Evolutionary conservation across 108 stramenopile species (phyloP).

Genomic region (Nannochloropsis salina): DNA sequence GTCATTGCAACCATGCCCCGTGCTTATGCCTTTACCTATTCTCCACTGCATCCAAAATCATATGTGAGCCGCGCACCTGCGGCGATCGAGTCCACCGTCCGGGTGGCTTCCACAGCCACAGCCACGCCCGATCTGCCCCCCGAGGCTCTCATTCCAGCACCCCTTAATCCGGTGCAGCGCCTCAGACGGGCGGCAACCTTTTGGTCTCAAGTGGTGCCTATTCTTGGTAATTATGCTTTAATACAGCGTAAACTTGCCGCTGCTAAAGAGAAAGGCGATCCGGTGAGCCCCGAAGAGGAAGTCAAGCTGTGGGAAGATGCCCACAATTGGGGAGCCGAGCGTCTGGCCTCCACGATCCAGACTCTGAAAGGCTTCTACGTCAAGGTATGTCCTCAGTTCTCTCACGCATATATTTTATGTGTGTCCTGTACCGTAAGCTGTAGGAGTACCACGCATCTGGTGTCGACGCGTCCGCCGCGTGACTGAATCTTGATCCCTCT

Average conservation of each 20-base stretch:
- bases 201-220: neutral
- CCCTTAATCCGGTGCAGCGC: neutral
- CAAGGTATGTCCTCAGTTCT: slow-evolving; percentile 84
- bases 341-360: slow-evolving; percentile 63
- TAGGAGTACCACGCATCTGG: neutral
- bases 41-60: neutral
- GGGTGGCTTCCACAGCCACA: neutral
- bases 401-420: neutral
- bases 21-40: neutral
- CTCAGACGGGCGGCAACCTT: neutral
- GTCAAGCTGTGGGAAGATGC: slow-evolving; percentile 9
- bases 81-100: neutral
- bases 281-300: neutral
- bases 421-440: neutral
- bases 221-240: neutral
- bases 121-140: neutral
- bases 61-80: neutral
- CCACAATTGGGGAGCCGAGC: slow-evolving; percentile 63
- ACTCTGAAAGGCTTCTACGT: slow-evolving; percentile 89
- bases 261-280: neutral
- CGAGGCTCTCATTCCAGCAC: neutral
- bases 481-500: neutral
- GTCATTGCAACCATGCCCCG: neutral
- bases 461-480: neutral
- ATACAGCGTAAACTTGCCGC: neutral